Base-by-base conservation (phyloP, 164 flowering plant genomes). In the Chimonanthus praecox region DNA sequence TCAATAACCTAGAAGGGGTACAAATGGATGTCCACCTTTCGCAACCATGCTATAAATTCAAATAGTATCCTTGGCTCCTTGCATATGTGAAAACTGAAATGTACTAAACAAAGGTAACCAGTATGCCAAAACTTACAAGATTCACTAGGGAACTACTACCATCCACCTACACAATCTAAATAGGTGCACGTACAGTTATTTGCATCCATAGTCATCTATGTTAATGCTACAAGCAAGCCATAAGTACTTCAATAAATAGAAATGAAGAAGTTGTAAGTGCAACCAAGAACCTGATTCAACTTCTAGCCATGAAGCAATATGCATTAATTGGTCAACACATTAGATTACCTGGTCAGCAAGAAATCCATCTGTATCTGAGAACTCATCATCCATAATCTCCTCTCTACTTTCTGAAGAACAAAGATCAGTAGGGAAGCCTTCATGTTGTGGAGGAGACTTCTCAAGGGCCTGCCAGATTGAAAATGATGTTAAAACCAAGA, bases 391-490 rank as follows among this genome's bases (percentile, higher is more conserved):
- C 58, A 80, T 48, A 79, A 78, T 18, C 75, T 73, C 80, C 49
- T 78, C 88, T 44, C 86, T 88, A 76, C 81, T 82, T 47, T 77
- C 88, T 6, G 92, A 87, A 68, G 86, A 87, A 73, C 71, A 76
- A 33, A 62, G 49, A 80, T 87, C 86, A 73, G 84, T 72, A 72
- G 70, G 76, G 62, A 50, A 62, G 54, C 49, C 47, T 54, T 71
- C 80, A 69, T 79, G 74, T 73, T 71, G 79, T 49, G 80, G 73
- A 71, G 87, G 82, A 77, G 87, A 80, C 47, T 83, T 77, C 76
- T 87, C 92, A 78, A 88, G 80, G 50, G 83, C 89, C 97, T 94
- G 86, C 72, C 77, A 79, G 9, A 70, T 61, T 16, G 47, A 72
- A 62, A 71, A 46, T 47, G n/a, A 67, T 18, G 43, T 44, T 44